Percentiles rank a stretch among this genome's conserved stretches.
Evolutionary conservation across 805 yeast genomes (phyloP).

Genomic region (Metschnikowia hibisci): DNA sequence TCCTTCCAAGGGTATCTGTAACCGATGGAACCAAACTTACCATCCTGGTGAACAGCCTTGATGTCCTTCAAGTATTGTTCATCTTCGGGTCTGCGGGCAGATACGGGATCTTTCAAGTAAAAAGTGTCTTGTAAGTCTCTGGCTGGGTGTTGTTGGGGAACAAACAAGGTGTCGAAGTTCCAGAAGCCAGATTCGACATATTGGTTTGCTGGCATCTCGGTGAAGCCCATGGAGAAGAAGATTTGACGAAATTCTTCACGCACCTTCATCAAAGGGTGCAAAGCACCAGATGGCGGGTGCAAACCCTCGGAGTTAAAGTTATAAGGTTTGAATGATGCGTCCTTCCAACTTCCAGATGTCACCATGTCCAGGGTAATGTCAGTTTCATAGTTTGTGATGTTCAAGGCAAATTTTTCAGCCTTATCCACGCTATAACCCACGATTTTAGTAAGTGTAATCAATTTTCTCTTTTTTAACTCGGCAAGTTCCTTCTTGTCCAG

Average conservation of each 20-base stretch:
- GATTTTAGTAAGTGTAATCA: slow-evolving; percentile 64
- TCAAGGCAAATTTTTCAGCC: slow-evolving; percentile 80
- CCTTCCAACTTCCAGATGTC: slow-evolving; percentile 74
- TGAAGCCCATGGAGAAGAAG: slow-evolving; percentile 96
- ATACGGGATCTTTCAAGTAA: slow-evolving; percentile 88
- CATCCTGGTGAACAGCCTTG: slow-evolving; percentile 80
- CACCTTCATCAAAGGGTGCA: slow-evolving; percentile 95
- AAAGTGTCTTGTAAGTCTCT: slow-evolving; percentile 98
- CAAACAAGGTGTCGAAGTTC: slow-evolving; percentile 95
- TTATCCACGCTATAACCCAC: slow-evolving; percentile 73
- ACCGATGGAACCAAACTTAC: slow-evolving; percentile 92
- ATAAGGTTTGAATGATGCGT: slow-evolving; percentile 85
- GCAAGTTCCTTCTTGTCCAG: slow-evolving; percentile 61
- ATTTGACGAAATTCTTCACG: slow-evolving; percentile 97
- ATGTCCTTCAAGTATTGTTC: slow-evolving; percentile 71
- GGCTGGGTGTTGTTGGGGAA: slow-evolving; percentile 99
- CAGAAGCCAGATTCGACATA: slow-evolving; percentile 98
- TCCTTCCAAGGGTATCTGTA: slow-evolving; percentile 97
- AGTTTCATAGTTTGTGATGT: slow-evolving; percentile 79
- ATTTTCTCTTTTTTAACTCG: slow-evolving; percentile 93
- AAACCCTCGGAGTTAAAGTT: slow-evolving; percentile 96
- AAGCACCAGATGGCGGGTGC: slow-evolving; percentile 80
- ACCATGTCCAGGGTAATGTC: slow-evolving; percentile 95
- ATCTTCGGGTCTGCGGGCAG: slow-evolving; percentile 81
- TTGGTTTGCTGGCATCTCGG: slow-evolving; percentile 98